Conservation (phyloP, 108 stramenopile genomes). For the Asterionellopsis glacialis region DNA sequence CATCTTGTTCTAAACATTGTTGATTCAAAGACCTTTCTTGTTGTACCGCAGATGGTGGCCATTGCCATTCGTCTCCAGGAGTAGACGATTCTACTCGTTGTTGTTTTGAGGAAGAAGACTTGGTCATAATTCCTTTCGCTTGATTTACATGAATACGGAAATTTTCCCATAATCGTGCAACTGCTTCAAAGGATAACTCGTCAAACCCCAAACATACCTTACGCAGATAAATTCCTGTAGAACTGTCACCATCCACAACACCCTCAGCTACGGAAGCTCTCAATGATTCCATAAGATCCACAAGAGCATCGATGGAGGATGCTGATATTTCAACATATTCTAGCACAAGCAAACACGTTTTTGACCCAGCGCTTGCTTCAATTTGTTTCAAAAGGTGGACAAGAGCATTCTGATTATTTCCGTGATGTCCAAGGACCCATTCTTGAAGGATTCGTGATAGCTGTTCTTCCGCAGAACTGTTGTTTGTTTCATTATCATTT, state of each 20-base stretch:
- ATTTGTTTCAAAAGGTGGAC: slow-evolving; percentile 1
- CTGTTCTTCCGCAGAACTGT: not conserved
- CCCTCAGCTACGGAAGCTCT: slow-evolving; percentile 18
- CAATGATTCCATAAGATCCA: slow-evolving; percentile 49
- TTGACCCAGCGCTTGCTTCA: slow-evolving; percentile 3
- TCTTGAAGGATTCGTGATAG: not conserved
- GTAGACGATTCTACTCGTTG: not conserved
- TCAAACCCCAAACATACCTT: slow-evolving; percentile 77
- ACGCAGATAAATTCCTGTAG: slow-evolving; percentile 68
- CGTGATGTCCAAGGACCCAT: not conserved
- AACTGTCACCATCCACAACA: slow-evolving; percentile 43
- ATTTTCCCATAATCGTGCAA: slow-evolving; percentile 57
- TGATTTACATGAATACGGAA: slow-evolving; percentile 16
- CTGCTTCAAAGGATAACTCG: slow-evolving; percentile 64
- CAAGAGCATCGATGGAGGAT: slow-evolving; percentile 44
- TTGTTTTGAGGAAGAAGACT: not conserved
- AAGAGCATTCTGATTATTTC: not conserved
- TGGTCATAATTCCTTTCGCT: not conserved
- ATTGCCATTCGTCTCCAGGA: slow-evolving; percentile 10
- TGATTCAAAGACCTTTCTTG: slow-evolving; percentile 23
- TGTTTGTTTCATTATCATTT: slow-evolving; percentile 15
- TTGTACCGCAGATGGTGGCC: slow-evolving; percentile 34
- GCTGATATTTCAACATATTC: slow-evolving; percentile 25
- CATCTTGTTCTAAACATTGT: slow-evolving; percentile 17
- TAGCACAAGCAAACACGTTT: slow-evolving; percentile 11